phyloP scores from a whole-genome alignment of 2,329 filamentous ascomycete genomes.

The Ophidiomyces ophidiicola region DNA sequence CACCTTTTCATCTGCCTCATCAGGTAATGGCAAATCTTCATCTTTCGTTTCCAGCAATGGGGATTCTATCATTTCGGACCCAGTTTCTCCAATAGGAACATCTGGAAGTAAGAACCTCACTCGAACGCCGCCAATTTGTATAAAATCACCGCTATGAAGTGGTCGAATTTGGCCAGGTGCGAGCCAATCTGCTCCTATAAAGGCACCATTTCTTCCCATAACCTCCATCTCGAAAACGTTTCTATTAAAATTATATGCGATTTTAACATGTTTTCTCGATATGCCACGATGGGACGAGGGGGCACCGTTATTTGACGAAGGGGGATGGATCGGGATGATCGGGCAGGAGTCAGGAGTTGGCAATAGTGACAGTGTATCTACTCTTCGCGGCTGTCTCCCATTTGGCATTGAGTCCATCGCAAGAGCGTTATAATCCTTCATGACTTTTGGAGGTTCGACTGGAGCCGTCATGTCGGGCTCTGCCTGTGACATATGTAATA shows the following conservation, averaged over 20 bases:
- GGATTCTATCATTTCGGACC: conserved; percentile 36
- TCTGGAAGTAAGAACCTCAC: conserved; percentile 47
- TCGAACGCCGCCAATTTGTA: conserved; percentile 47
- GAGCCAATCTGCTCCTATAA: conserved; percentile 42
- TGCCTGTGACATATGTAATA: conserved; percentile 15
- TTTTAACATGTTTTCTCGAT: conserved; percentile 50
- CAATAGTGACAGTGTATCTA: conserved; percentile 37
- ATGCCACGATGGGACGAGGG: conserved; percentile 44
- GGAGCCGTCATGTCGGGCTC: conserved; percentile 10
- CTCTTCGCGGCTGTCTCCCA: conserved; percentile 31
- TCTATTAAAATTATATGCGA: conserved; percentile 47
- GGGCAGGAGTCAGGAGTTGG: conserved; percentile 43
- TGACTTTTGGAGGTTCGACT: conserved; percentile 18
- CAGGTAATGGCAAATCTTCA: conserved; percentile 7
- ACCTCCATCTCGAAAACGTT: conserved; percentile 48
- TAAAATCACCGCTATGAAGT: conserved; percentile 46
- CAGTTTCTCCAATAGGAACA: conserved; percentile 37
- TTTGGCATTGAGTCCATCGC: conserved; percentile 33
- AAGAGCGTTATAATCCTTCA: conserved; percentile 36
- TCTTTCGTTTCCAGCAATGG: conserved; percentile 16
- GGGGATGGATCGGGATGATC: conserved; percentile 49
- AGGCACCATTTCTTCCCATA: conserved; percentile 47
- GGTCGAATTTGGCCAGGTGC: conserved; percentile 36
- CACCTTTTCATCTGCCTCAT: conserved; percentile 22
- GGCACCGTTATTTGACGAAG: conserved; percentile 35